These are phyloP conservation scores for Plasmodium vivax DNA, from an alignment of 169 alveolate genomes.

Conservation along the genomic window DNA sequence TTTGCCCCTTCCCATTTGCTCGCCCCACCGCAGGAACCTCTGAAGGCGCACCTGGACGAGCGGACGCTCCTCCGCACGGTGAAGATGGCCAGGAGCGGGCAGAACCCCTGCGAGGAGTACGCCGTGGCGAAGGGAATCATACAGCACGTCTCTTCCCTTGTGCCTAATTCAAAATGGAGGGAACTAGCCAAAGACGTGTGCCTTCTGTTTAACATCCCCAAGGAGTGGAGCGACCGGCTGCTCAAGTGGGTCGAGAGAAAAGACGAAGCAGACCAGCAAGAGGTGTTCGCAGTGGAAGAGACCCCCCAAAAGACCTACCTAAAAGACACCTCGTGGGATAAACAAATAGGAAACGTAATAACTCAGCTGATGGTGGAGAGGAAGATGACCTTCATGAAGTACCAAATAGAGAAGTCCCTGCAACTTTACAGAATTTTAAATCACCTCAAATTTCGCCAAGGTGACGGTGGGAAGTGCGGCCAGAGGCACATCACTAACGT, in stretches of 20 bases:
- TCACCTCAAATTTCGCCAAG: neutral
- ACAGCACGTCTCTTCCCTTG: neutral
- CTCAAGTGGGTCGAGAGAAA: constrained; percentile 3
- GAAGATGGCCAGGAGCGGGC: neutral
- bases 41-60: neutral
- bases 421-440: constrained; percentile 11
- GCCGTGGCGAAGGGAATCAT: constrained; percentile 1
- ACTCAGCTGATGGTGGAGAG: neutral
- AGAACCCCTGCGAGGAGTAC: constrained; percentile 1
- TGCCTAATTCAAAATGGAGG: neutral
- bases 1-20: neutral
- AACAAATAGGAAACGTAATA: neutral
- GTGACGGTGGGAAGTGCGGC: neutral
- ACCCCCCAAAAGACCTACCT: neutral
- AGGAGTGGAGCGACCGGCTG: neutral
- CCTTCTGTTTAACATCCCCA: constrained; percentile 2
- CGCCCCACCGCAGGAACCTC: neutral
- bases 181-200: constrained; percentile 18
- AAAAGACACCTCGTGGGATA: neutral
- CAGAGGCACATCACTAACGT: constrained; percentile 8
- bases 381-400: constrained; percentile 20
- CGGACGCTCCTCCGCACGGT: neutral
- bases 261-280: constrained; percentile 6
- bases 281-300: neutral
- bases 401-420: constrained; percentile 29